A percentile compares a stretch with the other conserved stretches of the same genome.
Conservation (phyloP, 1,284 basidiomycete genomes). For the Prillingera fragicola region DNA sequence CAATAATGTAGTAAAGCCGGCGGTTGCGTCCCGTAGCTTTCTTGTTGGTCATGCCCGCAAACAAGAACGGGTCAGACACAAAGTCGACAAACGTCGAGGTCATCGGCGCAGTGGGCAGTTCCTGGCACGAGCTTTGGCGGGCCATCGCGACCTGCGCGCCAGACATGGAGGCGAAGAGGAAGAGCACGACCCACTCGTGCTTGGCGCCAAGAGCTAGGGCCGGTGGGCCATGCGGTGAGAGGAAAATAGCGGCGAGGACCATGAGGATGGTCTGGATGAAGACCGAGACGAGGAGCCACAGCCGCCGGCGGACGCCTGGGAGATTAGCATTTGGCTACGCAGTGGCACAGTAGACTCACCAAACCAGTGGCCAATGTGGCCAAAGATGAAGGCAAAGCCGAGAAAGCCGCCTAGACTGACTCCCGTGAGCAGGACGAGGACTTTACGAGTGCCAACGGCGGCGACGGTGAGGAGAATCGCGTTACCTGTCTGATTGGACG, state of each 20-base stretch:
- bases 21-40: conserved; percentile 36
- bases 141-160: conserved; percentile 46
- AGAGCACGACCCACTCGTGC: conserved; percentile 39
- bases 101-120: conserved; percentile 42
- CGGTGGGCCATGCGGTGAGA: conserved; percentile 28
- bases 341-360: conserved; percentile 19
- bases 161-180: conserved; percentile 41
- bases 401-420: conserved; percentile 40
- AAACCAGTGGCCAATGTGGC: conserved; percentile 38
- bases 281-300: conserved; percentile 34
- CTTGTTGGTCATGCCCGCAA: conserved; percentile 21
- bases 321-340: conserved; percentile 6
- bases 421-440: conserved; percentile 30
- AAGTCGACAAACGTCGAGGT: conserved; percentile 45
- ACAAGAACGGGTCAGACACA: conserved; percentile 40
- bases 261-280: conserved; percentile 28
- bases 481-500: conserved; percentile 48
- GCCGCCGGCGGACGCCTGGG: conserved; percentile 30
- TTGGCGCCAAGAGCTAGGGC: conserved; percentile 18
- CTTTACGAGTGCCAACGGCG: conserved; percentile 26
- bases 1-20: conserved; percentile 31
- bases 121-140: conserved; percentile 31
- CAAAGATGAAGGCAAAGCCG: conserved; percentile 33
- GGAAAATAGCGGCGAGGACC: conserved; percentile 28
- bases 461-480: conserved; percentile 46